These are phyloP conservation scores for Nicotiana otophora DNA, from an alignment of 257 asterid genomes.

Conservation along the genomic window DNA sequence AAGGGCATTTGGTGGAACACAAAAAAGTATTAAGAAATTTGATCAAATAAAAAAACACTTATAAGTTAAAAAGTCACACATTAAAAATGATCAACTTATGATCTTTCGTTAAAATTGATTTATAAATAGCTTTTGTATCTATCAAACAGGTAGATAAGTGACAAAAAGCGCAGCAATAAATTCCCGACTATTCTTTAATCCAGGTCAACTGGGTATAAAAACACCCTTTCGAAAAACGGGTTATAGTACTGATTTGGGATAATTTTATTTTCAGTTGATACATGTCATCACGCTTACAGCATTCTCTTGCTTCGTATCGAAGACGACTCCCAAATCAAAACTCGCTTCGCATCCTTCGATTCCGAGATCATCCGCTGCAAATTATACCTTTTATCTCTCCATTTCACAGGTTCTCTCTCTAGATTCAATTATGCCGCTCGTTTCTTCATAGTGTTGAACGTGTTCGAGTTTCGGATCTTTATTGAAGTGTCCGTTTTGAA, in stretches of 20 bases:
- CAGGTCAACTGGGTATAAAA: too few species aligned
- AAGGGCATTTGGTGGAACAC: too few species aligned
- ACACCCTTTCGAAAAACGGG: background rate
- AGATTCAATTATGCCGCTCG: background rate
- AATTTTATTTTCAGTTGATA: background rate
- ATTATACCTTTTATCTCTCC: background rate
- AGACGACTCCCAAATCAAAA: background rate
- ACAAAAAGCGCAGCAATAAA: too few species aligned
- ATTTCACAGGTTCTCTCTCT: background rate
- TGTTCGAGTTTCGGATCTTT: background rate
- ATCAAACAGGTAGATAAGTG: too few species aligned
- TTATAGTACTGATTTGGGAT: background rate
- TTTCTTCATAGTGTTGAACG: background rate
- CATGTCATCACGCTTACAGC: conserved; percentile 1
- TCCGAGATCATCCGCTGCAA: background rate
- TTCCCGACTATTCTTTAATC: too few species aligned
- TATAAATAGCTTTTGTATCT: too few species aligned
- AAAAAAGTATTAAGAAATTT: too few species aligned
- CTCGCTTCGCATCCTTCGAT: background rate
- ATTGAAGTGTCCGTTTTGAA: background rate
- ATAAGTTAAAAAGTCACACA: too few species aligned
- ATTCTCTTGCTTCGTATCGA: conserved; percentile 2
- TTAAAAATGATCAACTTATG: too few species aligned
- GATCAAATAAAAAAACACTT: too few species aligned
- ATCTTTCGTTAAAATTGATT: too few species aligned